Conservation (phyloP, 2,329 filamentous ascomycete species). For the Gremmenia infestans region DNA sequence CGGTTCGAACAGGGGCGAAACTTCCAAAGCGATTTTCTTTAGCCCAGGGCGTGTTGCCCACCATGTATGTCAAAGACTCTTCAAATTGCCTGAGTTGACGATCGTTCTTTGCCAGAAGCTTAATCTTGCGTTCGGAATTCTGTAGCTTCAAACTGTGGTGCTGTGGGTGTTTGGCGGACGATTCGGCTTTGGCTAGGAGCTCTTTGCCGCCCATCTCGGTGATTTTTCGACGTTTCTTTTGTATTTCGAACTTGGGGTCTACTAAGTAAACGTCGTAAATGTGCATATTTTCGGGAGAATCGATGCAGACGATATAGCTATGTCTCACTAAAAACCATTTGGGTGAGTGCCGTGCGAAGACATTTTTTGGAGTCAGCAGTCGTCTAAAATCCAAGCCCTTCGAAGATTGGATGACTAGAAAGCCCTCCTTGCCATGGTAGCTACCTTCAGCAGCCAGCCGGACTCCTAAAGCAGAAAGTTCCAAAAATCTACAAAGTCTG, state of each 20-base stretch:
- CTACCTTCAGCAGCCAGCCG: conserved; percentile 91
- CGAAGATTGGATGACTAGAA: conserved; percentile 83
- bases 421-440: conserved; percentile 97
- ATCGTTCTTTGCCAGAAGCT: conserved; percentile 86
- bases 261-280: conserved; percentile 99
- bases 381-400: conserved; percentile 84
- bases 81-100: conserved; percentile 87
- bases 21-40: conserved; percentile 83
- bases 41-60: conserved; percentile 76
- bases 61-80: conserved; percentile 85
- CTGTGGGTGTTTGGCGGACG: conserved; percentile 42
- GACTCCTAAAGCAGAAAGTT: conserved; percentile 89
- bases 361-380: conserved; percentile 70
- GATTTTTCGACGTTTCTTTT: conserved; percentile 62
- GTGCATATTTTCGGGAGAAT: conserved; percentile 97
- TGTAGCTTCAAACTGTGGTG: conserved; percentile 85
- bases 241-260: conserved; percentile 78
- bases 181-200: conserved; percentile 43
- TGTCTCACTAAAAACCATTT: conserved; percentile 99
- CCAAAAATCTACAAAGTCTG: conserved; percentile 89
- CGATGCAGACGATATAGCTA: conserved; percentile 97
- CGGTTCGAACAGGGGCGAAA: conserved; percentile 82
- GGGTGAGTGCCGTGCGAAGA: conserved; percentile 77
- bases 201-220: conserved; percentile 52
- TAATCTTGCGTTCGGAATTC: conserved; percentile 89